phyloP scores from a whole-genome alignment of 163 green algal genomes.

The Trebouxiophyceae sp. region DNA sequence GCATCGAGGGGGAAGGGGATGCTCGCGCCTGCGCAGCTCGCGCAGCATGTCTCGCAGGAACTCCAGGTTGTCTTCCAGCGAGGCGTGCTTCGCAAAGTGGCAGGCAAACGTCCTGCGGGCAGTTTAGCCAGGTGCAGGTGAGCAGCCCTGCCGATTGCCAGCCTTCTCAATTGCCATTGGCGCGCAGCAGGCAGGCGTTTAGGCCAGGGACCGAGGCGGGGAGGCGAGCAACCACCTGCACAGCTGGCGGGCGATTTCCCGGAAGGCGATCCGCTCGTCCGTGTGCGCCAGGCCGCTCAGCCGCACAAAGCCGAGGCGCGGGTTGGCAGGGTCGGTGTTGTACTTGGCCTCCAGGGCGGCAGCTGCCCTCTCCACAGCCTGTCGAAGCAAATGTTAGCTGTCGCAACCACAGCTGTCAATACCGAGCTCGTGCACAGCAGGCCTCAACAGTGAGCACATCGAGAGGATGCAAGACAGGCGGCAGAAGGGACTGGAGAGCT shows the following conservation, averaged over 20 bases:
- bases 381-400: background rate
- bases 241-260: conserved; percentile 74
- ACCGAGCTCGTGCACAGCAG: no score
- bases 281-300: conserved; percentile 60
- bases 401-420: background rate
- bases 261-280: conserved; percentile 67
- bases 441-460: no score
- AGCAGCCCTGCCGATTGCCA: no score
- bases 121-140: no score
- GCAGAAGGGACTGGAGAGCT: no score
- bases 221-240: no score
- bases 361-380: conserved; percentile 29
- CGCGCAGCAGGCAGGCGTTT: no score
- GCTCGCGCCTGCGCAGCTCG: conserved; percentile 50
- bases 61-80: conserved; percentile 71
- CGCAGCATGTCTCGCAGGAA: conserved; percentile 73
- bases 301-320: conserved; percentile 50
- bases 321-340: conserved; percentile 18
- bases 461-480: no score
- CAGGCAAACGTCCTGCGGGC: conserved; percentile 37
- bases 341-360: conserved; percentile 12
- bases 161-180: no score
- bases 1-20: no score
- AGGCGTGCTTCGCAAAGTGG: conserved; percentile 43
- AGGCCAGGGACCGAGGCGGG: no score